Percentiles rank a stretch among this genome's conserved stretches.
These are phyloP conservation scores for Meyerozyma athensensis DNA, from an alignment of 1,139 yeast species.

Conservation along the genomic window DNA sequence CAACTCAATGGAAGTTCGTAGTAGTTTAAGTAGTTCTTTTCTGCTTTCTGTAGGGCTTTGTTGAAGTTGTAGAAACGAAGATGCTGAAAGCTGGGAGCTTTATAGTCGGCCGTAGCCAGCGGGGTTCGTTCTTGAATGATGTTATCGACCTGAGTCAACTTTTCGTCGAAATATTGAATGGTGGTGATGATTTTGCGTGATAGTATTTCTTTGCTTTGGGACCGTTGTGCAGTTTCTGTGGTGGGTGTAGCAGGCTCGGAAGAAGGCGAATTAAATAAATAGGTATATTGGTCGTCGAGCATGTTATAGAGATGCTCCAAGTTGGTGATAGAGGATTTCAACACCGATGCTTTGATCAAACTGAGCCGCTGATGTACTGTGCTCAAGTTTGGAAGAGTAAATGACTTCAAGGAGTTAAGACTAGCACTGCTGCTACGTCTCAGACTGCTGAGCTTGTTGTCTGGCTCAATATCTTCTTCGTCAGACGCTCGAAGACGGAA, in stretches of 20 bases:
- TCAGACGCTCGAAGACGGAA: slow-evolving; percentile 31
- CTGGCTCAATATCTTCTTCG: slow-evolving; percentile 8
- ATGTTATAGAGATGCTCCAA: slow-evolving; percentile 46
- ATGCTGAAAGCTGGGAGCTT: slow-evolving; percentile 30
- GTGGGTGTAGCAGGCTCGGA: slow-evolving; percentile 4
- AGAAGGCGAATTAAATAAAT: slow-evolving; percentile 28
- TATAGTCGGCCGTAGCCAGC: slow-evolving; percentile 25
- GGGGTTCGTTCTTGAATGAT: slow-evolving; percentile 37
- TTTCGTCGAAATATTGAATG: slow-evolving; percentile 53
- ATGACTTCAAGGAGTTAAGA: slow-evolving; percentile 27
- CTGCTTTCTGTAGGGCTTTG: slow-evolving; percentile 53
- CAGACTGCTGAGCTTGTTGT: slow-evolving; percentile 8
- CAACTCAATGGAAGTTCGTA: slow-evolving; percentile 89
- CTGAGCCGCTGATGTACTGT: slow-evolving; percentile 40
- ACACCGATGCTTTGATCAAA: slow-evolving; percentile 36
- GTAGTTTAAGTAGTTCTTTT: slow-evolving; percentile 59
- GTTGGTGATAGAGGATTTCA: slow-evolving; percentile 41
- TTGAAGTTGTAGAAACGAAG: slow-evolving; percentile 55
- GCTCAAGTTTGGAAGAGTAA: slow-evolving; percentile 32
- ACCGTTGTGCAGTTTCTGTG: slow-evolving; percentile 12
- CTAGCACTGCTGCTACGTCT: slow-evolving; percentile 23
- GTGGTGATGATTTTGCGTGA: slow-evolving; percentile 47
- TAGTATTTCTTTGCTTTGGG: slow-evolving; percentile 29
- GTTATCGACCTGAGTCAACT: slow-evolving; percentile 47
- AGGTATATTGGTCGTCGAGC: slow-evolving; percentile 53